These are phyloP conservation scores for Chromera velia DNA, from an alignment of 73 alveolate genomes.

Conservation along the genomic window DNA sequence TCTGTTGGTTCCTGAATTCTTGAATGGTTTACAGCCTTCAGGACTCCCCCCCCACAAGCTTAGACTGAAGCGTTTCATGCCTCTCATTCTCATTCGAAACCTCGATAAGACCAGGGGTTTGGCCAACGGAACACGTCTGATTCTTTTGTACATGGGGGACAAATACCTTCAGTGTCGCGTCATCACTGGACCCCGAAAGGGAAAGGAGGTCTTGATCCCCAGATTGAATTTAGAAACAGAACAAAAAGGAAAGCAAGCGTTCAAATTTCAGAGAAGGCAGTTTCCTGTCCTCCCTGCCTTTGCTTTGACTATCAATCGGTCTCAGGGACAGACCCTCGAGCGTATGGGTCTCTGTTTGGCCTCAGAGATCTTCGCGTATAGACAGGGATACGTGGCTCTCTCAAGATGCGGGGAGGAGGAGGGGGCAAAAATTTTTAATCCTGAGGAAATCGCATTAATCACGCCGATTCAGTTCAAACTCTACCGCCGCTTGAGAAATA, in stretches of 20 bases:
- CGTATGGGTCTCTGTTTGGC: background rate
- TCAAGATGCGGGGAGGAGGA: background rate
- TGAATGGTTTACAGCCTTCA: background rate
- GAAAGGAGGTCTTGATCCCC: slow-evolving; percentile 6
- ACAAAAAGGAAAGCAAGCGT: background rate
- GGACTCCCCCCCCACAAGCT: slow-evolving; percentile 3
- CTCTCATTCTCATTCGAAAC: slow-evolving; percentile 6
- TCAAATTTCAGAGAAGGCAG: background rate
- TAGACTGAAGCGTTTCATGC: background rate
- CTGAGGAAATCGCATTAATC: too few species aligned
- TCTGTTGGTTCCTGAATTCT: background rate
- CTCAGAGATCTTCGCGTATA: background rate
- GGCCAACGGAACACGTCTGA: slow-evolving; percentile 1
- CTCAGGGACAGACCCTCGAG: slow-evolving; percentile 9
- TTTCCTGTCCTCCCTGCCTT: slow-evolving; percentile 8
- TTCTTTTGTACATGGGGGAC: background rate
- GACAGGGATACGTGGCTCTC: slow-evolving; percentile 6
- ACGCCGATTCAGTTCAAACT: too few species aligned
- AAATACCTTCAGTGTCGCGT: background rate
- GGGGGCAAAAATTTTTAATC: too few species aligned
- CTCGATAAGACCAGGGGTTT: background rate
- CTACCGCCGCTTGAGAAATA: too few species aligned
- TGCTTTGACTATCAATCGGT: slow-evolving; percentile 5
- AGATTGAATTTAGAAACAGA: background rate
- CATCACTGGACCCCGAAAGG: background rate